Conservation (phyloP, 139 green algal genomes). For the Tetraselmis chui region DNA sequence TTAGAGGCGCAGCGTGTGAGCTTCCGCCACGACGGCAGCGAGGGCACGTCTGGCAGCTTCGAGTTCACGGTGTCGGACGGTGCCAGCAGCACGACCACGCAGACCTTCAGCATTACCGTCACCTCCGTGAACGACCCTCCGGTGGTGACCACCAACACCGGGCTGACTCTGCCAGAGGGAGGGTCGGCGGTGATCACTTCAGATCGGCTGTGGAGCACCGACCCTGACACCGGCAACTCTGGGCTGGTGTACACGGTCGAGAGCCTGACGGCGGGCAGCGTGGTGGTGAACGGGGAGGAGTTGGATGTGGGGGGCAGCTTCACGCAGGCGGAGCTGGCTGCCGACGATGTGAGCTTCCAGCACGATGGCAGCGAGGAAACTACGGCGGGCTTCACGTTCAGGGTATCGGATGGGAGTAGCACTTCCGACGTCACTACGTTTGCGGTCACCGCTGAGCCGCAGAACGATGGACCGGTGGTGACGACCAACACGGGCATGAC, state of each 20-base stretch:
- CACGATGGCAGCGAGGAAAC: neutral
- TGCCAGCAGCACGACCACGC: neutral
- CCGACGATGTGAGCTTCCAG: neutral
- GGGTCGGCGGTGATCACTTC: neutral
- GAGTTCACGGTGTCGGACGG: neutral
- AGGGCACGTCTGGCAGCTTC: neutral
- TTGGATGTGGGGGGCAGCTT: neutral
- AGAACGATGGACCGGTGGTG: neutral
- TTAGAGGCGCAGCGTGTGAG: neutral
- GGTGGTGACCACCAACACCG: neutral
- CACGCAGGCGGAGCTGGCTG: neutral
- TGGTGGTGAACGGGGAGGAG: neutral
- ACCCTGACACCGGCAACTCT: neutral
- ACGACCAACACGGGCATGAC: neutral
- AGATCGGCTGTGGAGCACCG: neutral
- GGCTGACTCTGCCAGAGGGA: neutral
- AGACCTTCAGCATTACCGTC: neutral
- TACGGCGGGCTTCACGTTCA: neutral
- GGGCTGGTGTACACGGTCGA: neutral
- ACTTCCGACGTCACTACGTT: neutral
- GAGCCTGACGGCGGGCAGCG: neutral
- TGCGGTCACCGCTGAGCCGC: neutral
- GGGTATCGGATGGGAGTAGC: neutral
- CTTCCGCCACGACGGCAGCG: neutral
- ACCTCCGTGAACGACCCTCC: neutral